These are phyloP conservation scores for Fusarium penzigii DNA, from an alignment of 2,329 filamentous ascomycete species.

Conservation along the genomic window DNA sequence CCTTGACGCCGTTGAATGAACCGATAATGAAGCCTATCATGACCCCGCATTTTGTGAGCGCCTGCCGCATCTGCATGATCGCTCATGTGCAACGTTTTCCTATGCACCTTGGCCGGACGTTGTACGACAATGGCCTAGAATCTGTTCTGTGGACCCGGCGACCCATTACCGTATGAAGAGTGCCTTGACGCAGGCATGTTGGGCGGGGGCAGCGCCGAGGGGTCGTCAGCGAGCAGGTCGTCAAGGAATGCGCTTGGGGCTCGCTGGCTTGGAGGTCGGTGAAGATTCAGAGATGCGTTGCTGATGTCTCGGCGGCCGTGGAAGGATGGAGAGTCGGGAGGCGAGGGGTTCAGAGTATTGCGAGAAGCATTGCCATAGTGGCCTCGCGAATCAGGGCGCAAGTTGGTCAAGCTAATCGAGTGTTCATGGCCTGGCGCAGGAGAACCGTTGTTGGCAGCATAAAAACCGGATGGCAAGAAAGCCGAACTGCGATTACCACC, in stretches of 20 bases:
- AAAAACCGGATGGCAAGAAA: slow-evolving; percentile 92
- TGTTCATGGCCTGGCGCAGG: slow-evolving; percentile 48
- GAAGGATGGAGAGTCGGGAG: slow-evolving; percentile 65
- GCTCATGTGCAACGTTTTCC: slow-evolving; percentile 13
- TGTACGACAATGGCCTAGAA: slow-evolving; percentile 19
- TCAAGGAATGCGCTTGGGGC: slow-evolving; percentile 90
- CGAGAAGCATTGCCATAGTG: slow-evolving; percentile 44
- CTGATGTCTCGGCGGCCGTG: slow-evolving; percentile 53
- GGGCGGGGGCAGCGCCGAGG: slow-evolving; percentile 49
- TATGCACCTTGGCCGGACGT: slow-evolving; percentile 6
- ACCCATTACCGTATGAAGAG: slow-evolving; percentile 24
- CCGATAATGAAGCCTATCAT: slow-evolving; percentile 6
- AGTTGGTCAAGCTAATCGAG: slow-evolving; percentile 62
- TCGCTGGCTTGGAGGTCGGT: slow-evolving; percentile 63
- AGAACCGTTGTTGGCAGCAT: slow-evolving; percentile 67
- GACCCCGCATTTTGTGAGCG: slow-evolving; percentile 14
- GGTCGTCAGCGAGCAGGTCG: slow-evolving; percentile 80
- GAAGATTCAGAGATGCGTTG: slow-evolving; percentile 67
- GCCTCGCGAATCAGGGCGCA: slow-evolving; percentile 60
- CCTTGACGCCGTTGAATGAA: slow-evolving; percentile 28
- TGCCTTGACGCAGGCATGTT: slow-evolving; percentile 36
- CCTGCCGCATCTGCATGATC: slow-evolving; percentile 6
- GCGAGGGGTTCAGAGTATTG: slow-evolving; percentile 51
- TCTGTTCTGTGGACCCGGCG: slow-evolving; percentile 26
- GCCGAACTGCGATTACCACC: slow-evolving; percentile 67